Base-by-base conservation (phyloP, 2,329 filamentous ascomycete genomes). In the Ophiostoma piceae region DNA sequence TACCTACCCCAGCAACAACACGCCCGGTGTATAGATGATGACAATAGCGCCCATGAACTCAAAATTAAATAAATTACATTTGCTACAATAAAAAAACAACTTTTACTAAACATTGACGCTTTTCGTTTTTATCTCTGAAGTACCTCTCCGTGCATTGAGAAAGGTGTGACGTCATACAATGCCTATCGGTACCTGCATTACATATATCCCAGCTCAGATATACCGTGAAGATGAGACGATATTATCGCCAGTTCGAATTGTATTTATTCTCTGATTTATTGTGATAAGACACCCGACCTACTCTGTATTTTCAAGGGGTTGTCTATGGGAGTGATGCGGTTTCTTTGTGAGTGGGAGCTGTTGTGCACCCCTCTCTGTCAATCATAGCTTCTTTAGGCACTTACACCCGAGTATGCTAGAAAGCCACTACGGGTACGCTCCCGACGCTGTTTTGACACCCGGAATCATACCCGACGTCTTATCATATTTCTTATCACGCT, bases 1-100 rank as follows among this genome's bases (percentile, higher is more conserved):
- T 41, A 78, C 78, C 68, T 93, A 93, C 78, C 88, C 89, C 26
- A 92, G 89, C 80, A 92, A 92, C 78, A 66, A 66, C 62, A 66
- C 35, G 62, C 62, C 62, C n/a, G 62, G 32, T 16, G 32, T 64
- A 19, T 64, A 35, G 6, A 26, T 35, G 60, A 37, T 35, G 51
- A 57, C 6, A 47, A 19, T n/a, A 1, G 19, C 19, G 43, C 43
- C 8, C 5, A 7, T 1, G 1, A 47, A 19, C 9, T 57, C 19
- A 12, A 57, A 57, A 8, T 54, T 26, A 26, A 26, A 57, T 26
- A 26, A 26, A 57, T 26, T 9, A 12, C 26, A 26, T 8, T 26
- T 57, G n/a, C 8, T 26, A 6, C 2, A 47, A n/a, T 47, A 47
- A 43, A 43, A 16, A 43, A 43, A 19, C 6, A 37, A 37, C 6